phyloP scores from a whole-genome alignment of 495 filamentous ascomycete species.

The Friedmanniomyces endolithicus region DNA sequence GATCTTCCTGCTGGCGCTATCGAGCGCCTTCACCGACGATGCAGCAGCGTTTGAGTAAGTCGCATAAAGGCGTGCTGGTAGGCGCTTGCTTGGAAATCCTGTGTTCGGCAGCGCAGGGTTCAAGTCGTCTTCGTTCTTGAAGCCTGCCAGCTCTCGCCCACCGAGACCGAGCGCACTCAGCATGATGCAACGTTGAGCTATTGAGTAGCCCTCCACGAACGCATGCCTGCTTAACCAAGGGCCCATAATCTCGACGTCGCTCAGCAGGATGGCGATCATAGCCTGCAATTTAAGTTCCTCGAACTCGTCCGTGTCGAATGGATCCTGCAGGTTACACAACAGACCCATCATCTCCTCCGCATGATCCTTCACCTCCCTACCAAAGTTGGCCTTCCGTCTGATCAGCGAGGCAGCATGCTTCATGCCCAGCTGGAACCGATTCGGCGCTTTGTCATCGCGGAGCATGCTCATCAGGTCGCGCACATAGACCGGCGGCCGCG shows the following conservation, averaged over 20 bases:
- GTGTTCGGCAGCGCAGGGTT: constrained; percentile 8
- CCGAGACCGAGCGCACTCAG: constrained; percentile 70
- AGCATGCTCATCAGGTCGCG: constrained; percentile 71
- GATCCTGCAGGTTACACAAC: constrained; percentile 69
- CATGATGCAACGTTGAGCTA: constrained; percentile 67
- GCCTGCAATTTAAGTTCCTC: constrained; percentile 64
- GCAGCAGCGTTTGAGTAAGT: constrained; percentile 41
- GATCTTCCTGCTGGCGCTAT: constrained; percentile 44
- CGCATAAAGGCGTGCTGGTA: constrained; percentile 48
- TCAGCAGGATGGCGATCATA: constrained; percentile 70
- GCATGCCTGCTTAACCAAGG: constrained; percentile 74
- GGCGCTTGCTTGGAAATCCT: constrained; percentile 49
- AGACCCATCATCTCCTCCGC: constrained; percentile 64
- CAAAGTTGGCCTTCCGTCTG: constrained; percentile 74
- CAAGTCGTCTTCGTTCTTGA: constrained; percentile 47
- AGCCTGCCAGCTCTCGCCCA: constrained; percentile 79
- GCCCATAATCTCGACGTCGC: constrained; percentile 63
- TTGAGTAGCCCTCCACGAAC: constrained; percentile 82
- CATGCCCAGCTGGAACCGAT: constrained; percentile 69
- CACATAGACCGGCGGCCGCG: constrained; percentile 82
- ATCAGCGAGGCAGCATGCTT: constrained; percentile 66
- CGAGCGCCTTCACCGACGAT: neutral
- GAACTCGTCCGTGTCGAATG: constrained; percentile 63
- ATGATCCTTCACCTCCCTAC: constrained; percentile 75
- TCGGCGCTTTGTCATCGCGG: constrained; percentile 68